phyloP scores from a whole-genome alignment of 2,329 filamentous ascomycete genomes.

The Lachnellula occidentalis region DNA sequence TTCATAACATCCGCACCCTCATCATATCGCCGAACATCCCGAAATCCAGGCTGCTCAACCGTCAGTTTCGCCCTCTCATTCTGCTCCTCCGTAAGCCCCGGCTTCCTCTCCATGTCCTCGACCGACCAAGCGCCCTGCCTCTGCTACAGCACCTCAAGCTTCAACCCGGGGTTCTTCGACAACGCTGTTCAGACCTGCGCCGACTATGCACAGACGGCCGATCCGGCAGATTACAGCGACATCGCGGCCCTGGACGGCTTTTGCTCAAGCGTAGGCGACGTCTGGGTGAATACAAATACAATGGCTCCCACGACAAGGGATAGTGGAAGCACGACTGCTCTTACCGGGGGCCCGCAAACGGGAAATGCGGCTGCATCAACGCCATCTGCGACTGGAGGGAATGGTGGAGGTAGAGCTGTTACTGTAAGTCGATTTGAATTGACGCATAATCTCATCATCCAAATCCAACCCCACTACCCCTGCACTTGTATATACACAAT shows the following conservation, averaged over 20 bases:
- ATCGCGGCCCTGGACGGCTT: slow-evolving; percentile 7
- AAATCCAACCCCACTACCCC: no score
- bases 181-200: slow-evolving; percentile 5
- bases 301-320: background rate
- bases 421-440: background rate
- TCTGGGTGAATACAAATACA: slow-evolving; percentile 10
- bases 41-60: slow-evolving; percentile 4
- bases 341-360: background rate
- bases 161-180: slow-evolving; percentile 9
- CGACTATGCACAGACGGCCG: slow-evolving; percentile 6
- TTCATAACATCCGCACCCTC: background rate
- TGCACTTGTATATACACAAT: no score
- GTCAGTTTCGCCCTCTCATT: background rate
- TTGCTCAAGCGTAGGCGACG: slow-evolving; percentile 26
- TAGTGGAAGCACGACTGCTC: background rate
- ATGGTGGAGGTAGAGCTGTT: background rate
- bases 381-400: background rate
- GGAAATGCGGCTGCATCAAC: background rate
- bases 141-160: slow-evolving; percentile 5
- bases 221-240: slow-evolving; percentile 1
- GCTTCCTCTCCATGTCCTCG: slow-evolving; percentile 1
- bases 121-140: slow-evolving; percentile 8
- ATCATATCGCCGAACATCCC: background rate
- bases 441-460: no score
- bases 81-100: background rate